Conservation (phyloP, 345 rosid genomes). For the Fremontodendron californicum region DNA sequence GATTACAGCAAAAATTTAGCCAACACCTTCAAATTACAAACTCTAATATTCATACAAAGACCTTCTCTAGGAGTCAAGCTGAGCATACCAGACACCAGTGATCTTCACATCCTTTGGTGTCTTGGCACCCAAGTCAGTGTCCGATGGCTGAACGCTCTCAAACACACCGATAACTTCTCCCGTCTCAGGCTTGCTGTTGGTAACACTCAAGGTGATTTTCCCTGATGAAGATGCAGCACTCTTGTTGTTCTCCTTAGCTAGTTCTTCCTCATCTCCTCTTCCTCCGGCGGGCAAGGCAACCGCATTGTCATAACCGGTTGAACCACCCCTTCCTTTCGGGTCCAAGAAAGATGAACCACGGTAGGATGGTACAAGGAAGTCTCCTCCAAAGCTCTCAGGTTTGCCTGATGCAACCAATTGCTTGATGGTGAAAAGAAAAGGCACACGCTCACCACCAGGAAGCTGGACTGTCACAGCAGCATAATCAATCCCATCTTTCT, state of each 20-base stretch:
- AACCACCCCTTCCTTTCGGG: conserved; percentile 93
- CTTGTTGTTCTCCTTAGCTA: conserved; percentile 77
- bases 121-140: too few relatives aligned
- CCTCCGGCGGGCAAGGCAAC: conserved; percentile 97
- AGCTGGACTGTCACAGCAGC: conserved; percentile 79
- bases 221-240: too few relatives aligned
- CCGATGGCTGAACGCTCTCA: too few relatives aligned
- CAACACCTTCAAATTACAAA: conserved; percentile 34
- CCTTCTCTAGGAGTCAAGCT: conserved; percentile 59
- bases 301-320: too few relatives aligned
- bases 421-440: conserved; percentile 90
- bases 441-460: conserved; percentile 90
- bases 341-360: conserved; percentile 84
- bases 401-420: too few relatives aligned
- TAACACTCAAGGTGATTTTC: conserved; percentile 79
- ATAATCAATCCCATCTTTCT: too few relatives aligned
- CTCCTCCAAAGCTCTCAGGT: too few relatives aligned
- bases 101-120: too few relatives aligned
- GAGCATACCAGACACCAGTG: conserved; percentile 99
- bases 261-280: conserved; percentile 94
- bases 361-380: conserved; percentile 74
- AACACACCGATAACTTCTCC: too few relatives aligned
- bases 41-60: conserved; percentile 21
- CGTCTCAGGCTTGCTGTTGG: conserved; percentile 78
- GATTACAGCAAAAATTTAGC: conserved; percentile 26